Conservation (phyloP, 139 green algal genomes). For the Marvania coccoides region DNA sequence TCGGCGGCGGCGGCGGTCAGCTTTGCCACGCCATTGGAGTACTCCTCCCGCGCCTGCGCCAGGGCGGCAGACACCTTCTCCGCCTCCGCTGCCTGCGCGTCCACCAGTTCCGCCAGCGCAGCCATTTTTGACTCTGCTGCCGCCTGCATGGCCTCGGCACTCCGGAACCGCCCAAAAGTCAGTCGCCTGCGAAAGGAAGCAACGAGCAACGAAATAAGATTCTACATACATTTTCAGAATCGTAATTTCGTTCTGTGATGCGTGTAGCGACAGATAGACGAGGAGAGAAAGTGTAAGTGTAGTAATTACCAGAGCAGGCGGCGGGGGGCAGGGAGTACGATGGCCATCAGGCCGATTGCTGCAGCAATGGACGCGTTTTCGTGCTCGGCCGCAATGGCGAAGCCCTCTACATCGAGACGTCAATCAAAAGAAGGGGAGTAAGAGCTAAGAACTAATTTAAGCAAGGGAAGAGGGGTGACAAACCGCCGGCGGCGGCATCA, state of each 20-base stretch:
- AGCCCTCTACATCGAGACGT: slow-evolving; percentile 5
- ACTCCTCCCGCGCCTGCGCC: slow-evolving; percentile 17
- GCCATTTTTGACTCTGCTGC: slow-evolving; percentile 1
- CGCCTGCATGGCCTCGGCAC: not conserved
- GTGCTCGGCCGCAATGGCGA: slow-evolving; percentile 15
- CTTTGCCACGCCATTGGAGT: slow-evolving; percentile 20
- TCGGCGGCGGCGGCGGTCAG: slow-evolving; percentile 21
- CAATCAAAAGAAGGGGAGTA: not conserved
- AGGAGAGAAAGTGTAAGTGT: no score
- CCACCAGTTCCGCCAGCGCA: slow-evolving; percentile 4
- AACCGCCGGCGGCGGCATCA: not conserved
- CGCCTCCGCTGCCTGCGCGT: slow-evolving; percentile 13
- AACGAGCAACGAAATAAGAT: no score
- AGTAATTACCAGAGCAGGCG: slow-evolving; percentile 24
- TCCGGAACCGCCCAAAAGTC: slow-evolving; percentile 12
- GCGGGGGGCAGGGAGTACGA: slow-evolving; percentile 20
- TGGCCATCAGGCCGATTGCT: not conserved
- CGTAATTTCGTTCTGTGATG: no score
- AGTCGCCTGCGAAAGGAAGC: no score
- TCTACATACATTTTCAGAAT: no score
- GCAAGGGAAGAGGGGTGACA: no score
- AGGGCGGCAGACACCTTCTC: slow-evolving; percentile 23
- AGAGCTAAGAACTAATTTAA: not conserved
- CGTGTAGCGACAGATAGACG: no score
- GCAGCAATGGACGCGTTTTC: not conserved